A percentile compares a stretch with the other conserved stretches of the same genome.
Evolutionary conservation across 345 rosid genomes (phyloP).

Genomic region (Lepidium didymum): DNA sequence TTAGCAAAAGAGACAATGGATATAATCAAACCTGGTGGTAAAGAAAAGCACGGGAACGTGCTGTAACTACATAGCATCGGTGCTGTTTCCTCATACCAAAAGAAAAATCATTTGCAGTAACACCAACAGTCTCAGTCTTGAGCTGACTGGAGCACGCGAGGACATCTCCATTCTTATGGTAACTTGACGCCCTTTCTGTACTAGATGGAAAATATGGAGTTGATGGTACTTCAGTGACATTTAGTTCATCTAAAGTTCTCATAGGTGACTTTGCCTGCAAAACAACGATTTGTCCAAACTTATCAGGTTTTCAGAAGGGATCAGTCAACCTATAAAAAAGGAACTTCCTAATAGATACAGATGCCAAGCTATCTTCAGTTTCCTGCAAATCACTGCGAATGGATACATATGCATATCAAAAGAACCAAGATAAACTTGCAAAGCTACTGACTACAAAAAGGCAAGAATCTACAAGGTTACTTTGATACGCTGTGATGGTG

Average conservation of each 20-base stretch:
- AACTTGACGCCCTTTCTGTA: slow-evolving; percentile 33
- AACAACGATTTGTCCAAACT: neutral
- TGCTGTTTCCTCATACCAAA: slow-evolving; percentile 54
- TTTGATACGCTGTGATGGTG: neutral
- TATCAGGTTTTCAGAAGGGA: neutral
- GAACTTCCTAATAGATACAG: neutral
- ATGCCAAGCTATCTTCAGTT: neutral
- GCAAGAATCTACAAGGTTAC: neutral
- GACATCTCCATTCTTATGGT: slow-evolving; percentile 22
- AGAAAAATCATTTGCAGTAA: slow-evolving; percentile 30
- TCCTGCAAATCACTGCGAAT: neutral
- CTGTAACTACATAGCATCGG: slow-evolving; percentile 59
- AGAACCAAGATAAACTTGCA: neutral
- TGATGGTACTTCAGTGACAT: slow-evolving; percentile 54
- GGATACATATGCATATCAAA: neutral
- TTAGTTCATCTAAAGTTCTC: slow-evolving; percentile 69
- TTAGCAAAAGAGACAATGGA: neutral
- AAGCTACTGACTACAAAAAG: neutral
- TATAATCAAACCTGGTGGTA: slow-evolving; percentile 69
- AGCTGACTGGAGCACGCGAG: slow-evolving; percentile 22
- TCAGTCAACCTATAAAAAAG: neutral
- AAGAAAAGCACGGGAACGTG: slow-evolving; percentile 74
- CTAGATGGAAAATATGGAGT: slow-evolving; percentile 62
- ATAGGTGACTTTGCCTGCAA: slow-evolving; percentile 76
- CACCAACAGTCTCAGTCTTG: slow-evolving; percentile 10